Percentiles rank a stretch among this genome's conserved stretches.
Conservation (phyloP, 768 basidiomycete genomes). For the Phlebiopsis flavidoalba region DNA sequence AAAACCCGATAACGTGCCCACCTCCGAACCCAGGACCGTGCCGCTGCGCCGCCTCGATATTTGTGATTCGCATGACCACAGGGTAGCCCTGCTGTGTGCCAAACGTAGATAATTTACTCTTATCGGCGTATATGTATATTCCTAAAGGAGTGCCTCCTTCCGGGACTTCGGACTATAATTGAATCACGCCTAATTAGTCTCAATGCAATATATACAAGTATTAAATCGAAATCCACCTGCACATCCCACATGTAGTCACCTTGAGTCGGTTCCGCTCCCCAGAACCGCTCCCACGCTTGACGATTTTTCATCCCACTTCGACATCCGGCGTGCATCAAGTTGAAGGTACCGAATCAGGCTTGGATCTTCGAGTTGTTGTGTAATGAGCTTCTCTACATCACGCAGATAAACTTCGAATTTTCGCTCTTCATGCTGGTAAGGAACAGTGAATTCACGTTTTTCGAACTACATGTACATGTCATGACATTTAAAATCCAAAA, state of each 20-base stretch:
- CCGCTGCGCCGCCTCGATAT: conserved; percentile 13
- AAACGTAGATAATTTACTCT: conserved; percentile 15
- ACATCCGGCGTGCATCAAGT: conserved; percentile 9
- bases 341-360: conserved; percentile 7
- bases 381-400: conserved; percentile 6
- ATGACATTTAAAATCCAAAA: neutral
- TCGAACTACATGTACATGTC: neutral
- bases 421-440: neutral
- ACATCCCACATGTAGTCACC: too few species aligned
- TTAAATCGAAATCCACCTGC: too few species aligned
- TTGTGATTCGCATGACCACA: conserved; percentile 13
- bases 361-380: conserved; percentile 5
- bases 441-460: neutral
- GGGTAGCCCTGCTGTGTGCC: conserved; percentile 18
- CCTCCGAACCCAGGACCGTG: conserved; percentile 13
- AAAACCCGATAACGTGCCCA: conserved; percentile 20
- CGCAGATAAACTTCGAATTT: conserved; percentile 4
- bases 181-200: too few species aligned
- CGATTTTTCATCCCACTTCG: conserved; percentile 8
- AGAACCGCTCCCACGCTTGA: conserved; percentile 1
- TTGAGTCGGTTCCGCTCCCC: neutral
- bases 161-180: too few species aligned
- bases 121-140: conserved; percentile 17
- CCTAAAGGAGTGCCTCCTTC: conserved; percentile 5
- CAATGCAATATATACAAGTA: too few species aligned